Base-by-base conservation (phyloP, 306 rosid species). In the Carpinus fangiana region DNA sequence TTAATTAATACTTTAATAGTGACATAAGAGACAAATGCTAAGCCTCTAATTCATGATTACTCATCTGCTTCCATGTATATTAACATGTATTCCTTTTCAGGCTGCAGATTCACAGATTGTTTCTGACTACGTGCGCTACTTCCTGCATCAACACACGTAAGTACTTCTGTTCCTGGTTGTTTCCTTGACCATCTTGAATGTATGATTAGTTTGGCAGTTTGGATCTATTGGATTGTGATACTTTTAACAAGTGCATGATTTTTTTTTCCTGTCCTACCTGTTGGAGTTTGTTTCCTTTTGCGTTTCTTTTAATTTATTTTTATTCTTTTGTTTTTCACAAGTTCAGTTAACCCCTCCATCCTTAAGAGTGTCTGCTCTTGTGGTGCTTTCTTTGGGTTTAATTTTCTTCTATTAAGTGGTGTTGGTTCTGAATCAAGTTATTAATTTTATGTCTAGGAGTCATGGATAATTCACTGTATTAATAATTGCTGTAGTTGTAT, bases 91-190 rank as follows among this genome's bases (percentile, higher is more conserved):
- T 71, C 11, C 73, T 77, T 67, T 81, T 73, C 92, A 95, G 98
- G 99, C 99, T 71, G 99, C 99, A 8, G 99, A 96, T 87, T 90
- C 99, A 3, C 99, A 93, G 74, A 74, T 91, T 79, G 97, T 91
- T 52, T 96, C 99, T 23, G 99, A 96, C 65, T 93, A 96, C 67
- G 98, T 93, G 75, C 93, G 98, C 6, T 85, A 96, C 84, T 96
- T 89, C 78, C 99, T 96, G 46, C 93, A 91, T 66, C 99, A 96
- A 70, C 99, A 96, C 82, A 91, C 96, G 98, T 93, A 70, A 82
- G 94, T 91, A 57, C 59, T 78, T 59, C 70, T 12, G 18, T 45
- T 73, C 59, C 5, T 56, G 17, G 18, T 64, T 79, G 52, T 52
- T 12, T 67, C 14, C 68, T 5, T 56, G 38, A 47, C 47, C 28